Base-by-base conservation (phyloP, 2,329 filamentous ascomycete genomes). In the Aspergillus cejpii region DNA sequence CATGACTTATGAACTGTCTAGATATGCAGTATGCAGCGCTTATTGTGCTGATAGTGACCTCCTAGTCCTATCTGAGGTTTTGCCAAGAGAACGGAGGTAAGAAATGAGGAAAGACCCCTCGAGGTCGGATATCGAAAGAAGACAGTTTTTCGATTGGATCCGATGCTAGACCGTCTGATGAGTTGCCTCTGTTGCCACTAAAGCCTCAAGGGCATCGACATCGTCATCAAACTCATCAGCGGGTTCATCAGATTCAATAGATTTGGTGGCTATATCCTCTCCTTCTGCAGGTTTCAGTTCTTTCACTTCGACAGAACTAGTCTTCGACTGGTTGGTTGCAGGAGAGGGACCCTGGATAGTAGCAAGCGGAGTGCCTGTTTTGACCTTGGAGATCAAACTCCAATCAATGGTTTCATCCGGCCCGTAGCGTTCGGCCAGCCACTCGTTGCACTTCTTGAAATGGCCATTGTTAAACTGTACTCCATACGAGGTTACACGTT, bases 381-480 rank as follows among this genome's bases (percentile, higher is more conserved):
- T 57, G 12, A 43, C 40, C 23, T 48, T 53, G 3, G 65, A 57
- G 37, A 77, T 72, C 48, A 84, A 61, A 61, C 84, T 82, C 91
- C 92, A 98, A 65, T 97, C 84, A 57, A 98, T 89, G 58, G 81
- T 79, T 1, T 80, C 84, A 2, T 83, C 84, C n/a, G 77, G 72
- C 0, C 92, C 92, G 66, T 97, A 95, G 46, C 85, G 76, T 55
- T 76, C 66, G 42, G 77, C 72, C 17, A 98, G 73, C 92, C 92
- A 98, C 23, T 67, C 54, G 41, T 76, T 71, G 60, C 72, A 69
- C 51, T 72, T 71, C 50, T 68, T 71, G 56, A 73, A 73, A 55
- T 72, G 70, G 15, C 64, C 65, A 34, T 71, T 70, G 36, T 61
- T 59, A 28, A 73, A 68, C 66, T 73, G 43, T n/a, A 51, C 5